phyloP scores from a whole-genome alignment of 305 asterid species.

The Fraxinus nigra region DNA sequence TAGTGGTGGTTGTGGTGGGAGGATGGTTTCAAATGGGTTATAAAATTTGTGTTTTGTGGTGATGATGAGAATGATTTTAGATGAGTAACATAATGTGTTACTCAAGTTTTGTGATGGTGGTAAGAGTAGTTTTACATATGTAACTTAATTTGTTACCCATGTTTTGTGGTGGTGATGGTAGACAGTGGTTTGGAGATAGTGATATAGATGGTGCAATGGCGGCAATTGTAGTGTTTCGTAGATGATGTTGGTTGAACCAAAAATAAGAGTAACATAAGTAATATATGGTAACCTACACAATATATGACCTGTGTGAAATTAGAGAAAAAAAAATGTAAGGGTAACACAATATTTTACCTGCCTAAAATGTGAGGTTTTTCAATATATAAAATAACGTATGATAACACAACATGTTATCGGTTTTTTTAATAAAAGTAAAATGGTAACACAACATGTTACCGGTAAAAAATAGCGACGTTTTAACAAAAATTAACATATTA shows the following conservation, averaged over 20 bases:
- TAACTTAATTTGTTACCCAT: background rate
- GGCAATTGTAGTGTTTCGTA: background rate
- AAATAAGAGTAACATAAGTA: too few species aligned
- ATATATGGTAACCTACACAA: background rate
- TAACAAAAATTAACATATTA: background rate
- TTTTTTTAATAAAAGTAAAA: too few species aligned
- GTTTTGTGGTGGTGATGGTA: background rate
- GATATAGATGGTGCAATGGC: background rate
- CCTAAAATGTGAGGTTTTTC: too few species aligned
- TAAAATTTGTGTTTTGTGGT: background rate
- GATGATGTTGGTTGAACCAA: background rate
- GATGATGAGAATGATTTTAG: background rate
- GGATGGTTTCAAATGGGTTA: background rate
- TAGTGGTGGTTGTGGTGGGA: background rate
- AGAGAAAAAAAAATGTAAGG: too few species aligned
- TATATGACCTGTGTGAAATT: background rate
- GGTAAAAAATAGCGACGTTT: background rate
- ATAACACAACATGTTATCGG: background rate
- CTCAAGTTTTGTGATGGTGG: background rate
- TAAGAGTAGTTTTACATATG: background rate
- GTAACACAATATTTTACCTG: background rate
- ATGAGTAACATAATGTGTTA: background rate
- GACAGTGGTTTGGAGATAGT: background rate
- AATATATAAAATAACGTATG: too few species aligned
- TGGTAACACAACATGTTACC: background rate